Conservation (phyloP, 1,139 yeast genomes). For the Debaryomyces robertsiae region DNA sequence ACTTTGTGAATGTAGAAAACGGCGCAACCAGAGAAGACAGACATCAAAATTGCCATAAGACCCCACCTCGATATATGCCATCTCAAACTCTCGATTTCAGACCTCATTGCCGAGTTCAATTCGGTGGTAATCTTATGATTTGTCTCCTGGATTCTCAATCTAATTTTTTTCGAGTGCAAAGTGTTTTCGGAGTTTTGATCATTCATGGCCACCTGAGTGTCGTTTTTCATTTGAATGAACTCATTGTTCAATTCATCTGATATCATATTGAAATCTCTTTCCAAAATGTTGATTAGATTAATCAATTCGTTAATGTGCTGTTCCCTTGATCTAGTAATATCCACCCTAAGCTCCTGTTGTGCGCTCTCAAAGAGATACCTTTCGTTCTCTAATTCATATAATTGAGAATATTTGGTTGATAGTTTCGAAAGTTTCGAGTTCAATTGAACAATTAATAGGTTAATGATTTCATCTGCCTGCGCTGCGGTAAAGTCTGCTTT, state of each 20-base stretch:
- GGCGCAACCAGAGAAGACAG: slow-evolving; percentile 46
- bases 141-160: slow-evolving; percentile 76
- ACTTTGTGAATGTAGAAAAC: slow-evolving; percentile 41
- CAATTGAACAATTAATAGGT: slow-evolving; percentile 51
- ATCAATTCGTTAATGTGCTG: slow-evolving; percentile 69
- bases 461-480: slow-evolving; percentile 58
- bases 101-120: slow-evolving; percentile 76
- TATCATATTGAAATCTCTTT: slow-evolving; percentile 68
- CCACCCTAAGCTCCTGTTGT: slow-evolving; percentile 81
- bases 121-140: slow-evolving; percentile 85
- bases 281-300: slow-evolving; percentile 66
- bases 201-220: slow-evolving; percentile 79
- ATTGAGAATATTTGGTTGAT: slow-evolving; percentile 61
- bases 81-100: slow-evolving; percentile 83
- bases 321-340: slow-evolving; percentile 73
- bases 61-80: slow-evolving; percentile 97
- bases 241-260: slow-evolving; percentile 79
- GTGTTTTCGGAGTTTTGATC: slow-evolving; percentile 88
- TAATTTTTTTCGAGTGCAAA: slow-evolving; percentile 68
- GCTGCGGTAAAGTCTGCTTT: slow-evolving; percentile 52
- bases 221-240: slow-evolving; percentile 66
- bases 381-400: slow-evolving; percentile 80
- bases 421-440: slow-evolving; percentile 59
- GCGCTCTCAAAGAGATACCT: slow-evolving; percentile 90
- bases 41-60: slow-evolving; percentile 56